Conservation (phyloP, 345 rosid species). For the Kandelia obovata region DNA sequence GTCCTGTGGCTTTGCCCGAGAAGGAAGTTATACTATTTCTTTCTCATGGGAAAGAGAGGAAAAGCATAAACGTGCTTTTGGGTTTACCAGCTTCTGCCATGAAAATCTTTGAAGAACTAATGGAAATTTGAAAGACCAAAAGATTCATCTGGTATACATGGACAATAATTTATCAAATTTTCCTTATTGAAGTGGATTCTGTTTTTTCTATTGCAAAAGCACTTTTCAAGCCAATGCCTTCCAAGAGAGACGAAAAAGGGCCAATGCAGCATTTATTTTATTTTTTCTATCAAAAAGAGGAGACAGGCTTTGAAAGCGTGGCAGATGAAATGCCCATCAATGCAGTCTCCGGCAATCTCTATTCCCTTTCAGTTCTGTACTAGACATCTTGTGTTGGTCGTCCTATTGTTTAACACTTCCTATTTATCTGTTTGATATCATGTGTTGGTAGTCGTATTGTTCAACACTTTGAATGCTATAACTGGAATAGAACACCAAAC, state of each 20-base stretch:
- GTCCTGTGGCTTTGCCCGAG: conserved; percentile 86
- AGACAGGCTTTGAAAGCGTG: too few relatives aligned
- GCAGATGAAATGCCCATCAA: neutral
- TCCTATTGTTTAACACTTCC: neutral
- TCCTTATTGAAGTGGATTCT: neutral
- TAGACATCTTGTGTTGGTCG: neutral
- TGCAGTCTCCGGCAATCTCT: neutral
- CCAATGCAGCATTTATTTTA: neutral
- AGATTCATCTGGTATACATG: neutral
- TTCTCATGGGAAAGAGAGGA: conserved; percentile 56
- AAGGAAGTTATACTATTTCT: conserved; percentile 77
- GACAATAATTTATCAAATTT: neutral
- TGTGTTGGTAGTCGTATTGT: neutral
- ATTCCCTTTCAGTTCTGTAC: neutral
- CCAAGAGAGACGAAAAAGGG: neutral
- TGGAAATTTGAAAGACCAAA: conserved; percentile 38
- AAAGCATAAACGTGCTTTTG: conserved; percentile 64
- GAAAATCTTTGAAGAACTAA: conserved; percentile 54
- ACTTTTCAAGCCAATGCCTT: neutral
- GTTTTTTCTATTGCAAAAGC: conserved; percentile 1
- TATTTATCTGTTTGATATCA: too few relatives aligned
- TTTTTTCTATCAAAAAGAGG: neutral
- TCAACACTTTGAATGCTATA: neutral
- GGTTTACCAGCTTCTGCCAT: conserved; percentile 82
- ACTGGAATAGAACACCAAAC: too few relatives aligned